Evolutionary conservation across 1,284 basidiomycete genomes (phyloP).

Genomic region (Malassezia sympodialis): DNA sequence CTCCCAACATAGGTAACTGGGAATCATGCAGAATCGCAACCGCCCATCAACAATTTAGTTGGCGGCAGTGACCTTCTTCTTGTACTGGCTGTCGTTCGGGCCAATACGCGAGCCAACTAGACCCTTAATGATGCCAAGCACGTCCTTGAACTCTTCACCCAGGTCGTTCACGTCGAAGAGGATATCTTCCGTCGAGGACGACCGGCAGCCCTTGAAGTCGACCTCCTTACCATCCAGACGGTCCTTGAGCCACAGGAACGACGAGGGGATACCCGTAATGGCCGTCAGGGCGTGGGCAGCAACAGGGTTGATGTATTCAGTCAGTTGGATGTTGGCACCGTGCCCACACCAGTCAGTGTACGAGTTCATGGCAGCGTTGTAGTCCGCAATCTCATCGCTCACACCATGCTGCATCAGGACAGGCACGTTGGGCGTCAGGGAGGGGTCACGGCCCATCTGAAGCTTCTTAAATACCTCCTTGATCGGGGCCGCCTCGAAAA

Average conservation of each 20-base stretch:
- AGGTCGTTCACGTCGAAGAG: not conserved
- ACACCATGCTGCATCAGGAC: slow-evolving; percentile 27
- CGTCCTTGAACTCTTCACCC: not conserved
- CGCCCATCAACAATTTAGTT: too few relatives aligned
- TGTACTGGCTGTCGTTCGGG: not conserved
- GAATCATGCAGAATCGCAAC: too few relatives aligned
- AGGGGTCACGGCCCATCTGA: slow-evolving; percentile 4
- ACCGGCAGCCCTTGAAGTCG: not conserved
- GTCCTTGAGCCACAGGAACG: slow-evolving; percentile 20
- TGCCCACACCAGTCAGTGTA: slow-evolving; percentile 24
- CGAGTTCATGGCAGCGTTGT: slow-evolving; percentile 6
- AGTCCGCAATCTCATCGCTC: slow-evolving; percentile 32
- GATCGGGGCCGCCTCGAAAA: slow-evolving; percentile 19
- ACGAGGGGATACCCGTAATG: slow-evolving; percentile 20
- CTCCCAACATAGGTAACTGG: too few relatives aligned
- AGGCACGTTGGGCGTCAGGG: slow-evolving; percentile 20
- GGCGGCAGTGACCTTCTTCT: not conserved
- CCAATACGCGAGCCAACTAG: not conserved
- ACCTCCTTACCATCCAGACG: slow-evolving; percentile 18
- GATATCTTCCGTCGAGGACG: not conserved
- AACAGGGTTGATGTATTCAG: slow-evolving; percentile 10
- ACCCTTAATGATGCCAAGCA: not conserved
- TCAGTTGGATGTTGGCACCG: slow-evolving; percentile 31
- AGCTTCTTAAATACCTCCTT: slow-evolving; percentile 4
- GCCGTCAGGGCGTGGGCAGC: slow-evolving; percentile 27